Evolutionary conservation across 2,329 filamentous ascomycete genomes (phyloP).

Genomic region (Epichloe glyceriae): DNA sequence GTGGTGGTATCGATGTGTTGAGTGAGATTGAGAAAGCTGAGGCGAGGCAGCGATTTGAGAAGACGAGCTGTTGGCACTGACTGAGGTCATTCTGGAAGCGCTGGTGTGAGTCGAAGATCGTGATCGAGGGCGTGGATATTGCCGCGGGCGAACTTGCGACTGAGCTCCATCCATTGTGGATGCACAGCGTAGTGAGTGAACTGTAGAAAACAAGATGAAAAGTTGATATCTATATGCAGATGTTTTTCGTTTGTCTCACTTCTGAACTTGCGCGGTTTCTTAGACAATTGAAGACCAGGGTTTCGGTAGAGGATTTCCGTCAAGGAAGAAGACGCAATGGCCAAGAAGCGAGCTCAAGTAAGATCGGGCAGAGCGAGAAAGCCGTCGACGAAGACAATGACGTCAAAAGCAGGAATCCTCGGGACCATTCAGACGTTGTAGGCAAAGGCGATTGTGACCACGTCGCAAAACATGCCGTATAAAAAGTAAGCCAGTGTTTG

Average conservation of each 20-base stretch:
- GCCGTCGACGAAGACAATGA: not conserved
- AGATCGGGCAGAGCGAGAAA: not conserved
- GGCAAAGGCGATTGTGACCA: not conserved
- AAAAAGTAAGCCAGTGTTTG: not conserved
- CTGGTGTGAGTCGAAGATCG: constrained; percentile 32
- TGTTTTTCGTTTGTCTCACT: not conserved
- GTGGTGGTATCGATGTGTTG: constrained; percentile 28
- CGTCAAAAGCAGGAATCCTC: not conserved
- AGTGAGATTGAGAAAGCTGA: constrained; percentile 20
- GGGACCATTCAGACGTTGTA: not conserved
- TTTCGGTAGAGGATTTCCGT: not conserved
- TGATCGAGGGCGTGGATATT: constrained; percentile 30
- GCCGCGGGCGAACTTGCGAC: constrained; percentile 13
- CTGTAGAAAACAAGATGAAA: not conserved
- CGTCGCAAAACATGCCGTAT: not conserved
- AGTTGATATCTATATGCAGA: not conserved
- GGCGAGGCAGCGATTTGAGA: constrained; percentile 26
- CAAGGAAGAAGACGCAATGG: not conserved
- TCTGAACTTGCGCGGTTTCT: not conserved
- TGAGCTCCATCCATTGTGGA: constrained; percentile 18
- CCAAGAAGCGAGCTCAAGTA: not conserved
- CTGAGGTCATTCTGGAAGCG: constrained; percentile 26
- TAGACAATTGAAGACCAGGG: not conserved
- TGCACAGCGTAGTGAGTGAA: not conserved
- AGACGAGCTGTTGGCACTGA: constrained; percentile 29